Evolutionary conservation across 148 eudicot species (phyloP).

Genomic region (Chenopodium quinoa): DNA sequence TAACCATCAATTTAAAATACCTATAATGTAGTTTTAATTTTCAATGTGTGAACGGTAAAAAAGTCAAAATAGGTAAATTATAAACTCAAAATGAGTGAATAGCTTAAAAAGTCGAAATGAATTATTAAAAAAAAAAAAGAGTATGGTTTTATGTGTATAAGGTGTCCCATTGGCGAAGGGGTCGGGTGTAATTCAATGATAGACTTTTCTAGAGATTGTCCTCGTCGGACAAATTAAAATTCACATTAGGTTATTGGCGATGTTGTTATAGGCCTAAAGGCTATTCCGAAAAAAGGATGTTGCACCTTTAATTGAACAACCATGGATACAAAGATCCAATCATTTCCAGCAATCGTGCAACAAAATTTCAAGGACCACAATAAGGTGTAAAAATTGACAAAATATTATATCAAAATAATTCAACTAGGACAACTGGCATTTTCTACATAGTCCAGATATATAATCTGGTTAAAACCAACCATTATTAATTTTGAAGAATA

Average conservation of each 20-base stretch:
- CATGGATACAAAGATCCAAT: slow-evolving; percentile 8
- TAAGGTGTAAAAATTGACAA: background rate
- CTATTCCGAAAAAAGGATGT: background rate
- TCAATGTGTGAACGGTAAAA: too few species aligned
- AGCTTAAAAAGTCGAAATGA: too few species aligned
- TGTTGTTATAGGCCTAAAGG: background rate
- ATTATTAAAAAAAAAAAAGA: too few species aligned
- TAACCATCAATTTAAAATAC: too few species aligned
- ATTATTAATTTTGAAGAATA: background rate
- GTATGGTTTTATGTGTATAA: too few species aligned
- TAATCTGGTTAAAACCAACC: background rate
- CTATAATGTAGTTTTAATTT: too few species aligned
- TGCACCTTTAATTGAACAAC: background rate
- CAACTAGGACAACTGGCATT: background rate
- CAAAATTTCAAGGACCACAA: slow-evolving; percentile 11
- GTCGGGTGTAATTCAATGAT: too few species aligned
- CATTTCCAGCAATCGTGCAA: slow-evolving; percentile 6
- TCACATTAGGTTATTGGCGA: background rate
- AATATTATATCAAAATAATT: background rate
- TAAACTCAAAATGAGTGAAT: too few species aligned
- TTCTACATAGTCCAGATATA: background rate
- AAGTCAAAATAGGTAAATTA: too few species aligned
- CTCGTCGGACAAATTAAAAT: too few species aligned
- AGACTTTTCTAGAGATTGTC: too few species aligned
- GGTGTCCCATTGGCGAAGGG: too few species aligned